Evolutionary conservation across 1,139 yeast genomes (phyloP).

Genomic region (Suhomyces ambrosiae): DNA sequence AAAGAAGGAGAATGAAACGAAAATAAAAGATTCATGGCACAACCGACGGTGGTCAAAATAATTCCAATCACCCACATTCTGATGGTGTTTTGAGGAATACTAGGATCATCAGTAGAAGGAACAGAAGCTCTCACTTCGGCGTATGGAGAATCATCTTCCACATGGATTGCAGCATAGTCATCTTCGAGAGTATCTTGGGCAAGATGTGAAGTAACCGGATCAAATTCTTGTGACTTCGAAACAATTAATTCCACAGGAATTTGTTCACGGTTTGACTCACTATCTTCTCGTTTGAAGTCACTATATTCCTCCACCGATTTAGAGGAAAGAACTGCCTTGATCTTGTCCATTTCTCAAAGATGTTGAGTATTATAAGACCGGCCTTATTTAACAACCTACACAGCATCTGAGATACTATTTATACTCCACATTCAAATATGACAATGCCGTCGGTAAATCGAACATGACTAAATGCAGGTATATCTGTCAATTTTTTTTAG

Average conservation of each 20-base stretch:
- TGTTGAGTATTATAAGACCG: too few species aligned
- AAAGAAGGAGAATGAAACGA: conserved; percentile 61
- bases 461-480: too few species aligned
- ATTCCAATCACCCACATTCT: conserved; percentile 61
- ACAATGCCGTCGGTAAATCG: too few species aligned
- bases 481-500: too few species aligned
- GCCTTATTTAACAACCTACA: too few species aligned
- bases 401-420: too few species aligned
- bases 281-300: conserved; percentile 4
- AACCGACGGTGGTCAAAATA: conserved; percentile 58
- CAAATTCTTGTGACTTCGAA: conserved; percentile 38
- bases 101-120: conserved; percentile 59
- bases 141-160: conserved; percentile 61
- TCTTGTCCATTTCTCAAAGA: conserved; percentile 5
- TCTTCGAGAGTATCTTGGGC: conserved; percentile 28
- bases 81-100: conserved; percentile 59
- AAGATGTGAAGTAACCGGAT: conserved; percentile 34
- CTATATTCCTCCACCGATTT: conserved; percentile 5
- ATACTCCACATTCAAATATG: too few species aligned
- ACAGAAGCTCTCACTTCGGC: conserved; percentile 74
- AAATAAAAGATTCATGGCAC: conserved; percentile 62
- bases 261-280: conserved; percentile 24
- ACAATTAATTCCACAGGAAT: conserved; percentile 21
- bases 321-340: conserved; percentile 2
- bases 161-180: conserved; percentile 45